A percentile compares a stretch with the other conserved stretches of the same genome.
phyloP scores from a whole-genome alignment of 2,329 filamentous ascomycete species.

The Sporothrix mexicana region DNA sequence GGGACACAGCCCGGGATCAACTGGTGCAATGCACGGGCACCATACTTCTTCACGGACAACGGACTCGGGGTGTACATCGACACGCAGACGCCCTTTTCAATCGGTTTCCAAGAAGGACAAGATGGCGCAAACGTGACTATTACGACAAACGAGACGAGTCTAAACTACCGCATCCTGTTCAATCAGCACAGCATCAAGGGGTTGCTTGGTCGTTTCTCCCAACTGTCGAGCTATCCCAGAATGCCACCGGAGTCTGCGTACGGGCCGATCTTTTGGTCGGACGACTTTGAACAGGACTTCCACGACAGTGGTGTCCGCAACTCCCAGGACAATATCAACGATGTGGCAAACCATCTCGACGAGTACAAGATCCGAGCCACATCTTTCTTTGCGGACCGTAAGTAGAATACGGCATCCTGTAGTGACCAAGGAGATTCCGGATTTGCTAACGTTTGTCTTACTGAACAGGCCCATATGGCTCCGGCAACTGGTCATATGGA shows the following conservation, averaged over 20 bases:
- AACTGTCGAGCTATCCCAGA: constrained; percentile 41
- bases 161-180: constrained; percentile 45
- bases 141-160: constrained; percentile 42
- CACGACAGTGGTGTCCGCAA: constrained; percentile 42
- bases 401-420: constrained; percentile 15
- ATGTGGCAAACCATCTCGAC: constrained; percentile 45
- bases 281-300: constrained; percentile 46
- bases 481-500: constrained; percentile 43
- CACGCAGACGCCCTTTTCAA: constrained; percentile 43
- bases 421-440: too few species aligned
- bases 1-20: constrained; percentile 44
- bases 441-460: too few species aligned
- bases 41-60: constrained; percentile 44
- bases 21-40: constrained; percentile 46
- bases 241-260: constrained; percentile 45
- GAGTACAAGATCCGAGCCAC: constrained; percentile 44
- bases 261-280: constrained; percentile 46
- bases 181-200: constrained; percentile 27
- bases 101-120: constrained; percentile 40
- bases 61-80: constrained; percentile 46
- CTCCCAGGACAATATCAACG: constrained; percentile 45
- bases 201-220: constrained; percentile 38
- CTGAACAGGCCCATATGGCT: constrained; percentile 42
- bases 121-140: constrained; percentile 40
- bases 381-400: constrained; percentile 45